Base-by-base conservation (phyloP, 129 eudicot genomes). In the Mikania micrantha region DNA sequence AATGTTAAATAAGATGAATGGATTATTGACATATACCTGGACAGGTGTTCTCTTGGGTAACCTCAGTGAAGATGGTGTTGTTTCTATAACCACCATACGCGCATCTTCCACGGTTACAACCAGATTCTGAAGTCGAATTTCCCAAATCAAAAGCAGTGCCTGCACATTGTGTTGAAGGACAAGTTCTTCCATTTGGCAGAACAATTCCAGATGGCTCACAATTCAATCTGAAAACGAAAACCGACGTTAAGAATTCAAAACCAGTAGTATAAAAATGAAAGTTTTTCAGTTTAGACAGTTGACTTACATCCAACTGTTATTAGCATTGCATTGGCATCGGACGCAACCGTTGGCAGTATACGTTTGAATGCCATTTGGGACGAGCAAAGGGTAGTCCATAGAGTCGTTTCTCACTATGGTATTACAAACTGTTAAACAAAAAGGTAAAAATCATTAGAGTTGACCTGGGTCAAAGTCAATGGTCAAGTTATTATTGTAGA, bases 271-370 rank as follows among this genome's bases (percentile, higher is more conserved):
- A 4, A 34, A 45, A 16, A 6, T 78, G 22, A 4, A 25, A 3
- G 31, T 7, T 17, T 47, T 47, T 9, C 39, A 29, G 53, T 19
- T 54, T 24, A 50, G 61, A 62, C 66, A 24, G 77, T 64, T 32
- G 61, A 72, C 95, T 85, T 79, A 91, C 96, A 65, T 76, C 82
- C 71, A 85, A 78, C 72, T 91, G 61, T 74, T 78, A n/a, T 85
- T 80, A 68, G 91, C 80, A 28, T 74, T 50, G 67, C 97, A 91
- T 9, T 39, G 73, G 80, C 97, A 91, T 72, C 16, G 44, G 15
- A 87, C 87, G 16, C 97, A 91, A 56, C 68, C 75, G 36, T 39
- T 64, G 29, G 95, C 93, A 19, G 95, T 87, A 74, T 52, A 45
- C 24, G 20, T 59, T 29, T 83, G 83, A 21, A 90, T 83, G 20